phyloP scores from a whole-genome alignment of 2,329 filamentous ascomycete species.

The Ciborinia camelliae region DNA sequence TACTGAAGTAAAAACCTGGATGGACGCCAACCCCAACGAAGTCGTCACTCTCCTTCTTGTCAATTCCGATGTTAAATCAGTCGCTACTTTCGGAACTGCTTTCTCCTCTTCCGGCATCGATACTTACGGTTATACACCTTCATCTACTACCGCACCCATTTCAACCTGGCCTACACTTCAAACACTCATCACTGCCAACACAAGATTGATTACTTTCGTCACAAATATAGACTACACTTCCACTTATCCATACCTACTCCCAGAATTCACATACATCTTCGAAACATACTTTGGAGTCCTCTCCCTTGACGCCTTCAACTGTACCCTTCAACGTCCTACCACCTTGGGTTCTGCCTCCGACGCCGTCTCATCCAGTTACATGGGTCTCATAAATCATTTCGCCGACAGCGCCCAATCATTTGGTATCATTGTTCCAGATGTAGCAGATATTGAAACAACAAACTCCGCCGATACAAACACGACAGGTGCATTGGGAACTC shows the following conservation, averaged over 20 bases:
- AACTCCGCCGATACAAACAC: slow-evolving; percentile 53
- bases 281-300: slow-evolving; percentile 69
- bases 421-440: slow-evolving; percentile 58
- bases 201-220: slow-evolving; percentile 66
- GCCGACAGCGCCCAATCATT: slow-evolving; percentile 56
- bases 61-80: slow-evolving; percentile 55
- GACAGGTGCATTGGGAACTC: slow-evolving; percentile 52
- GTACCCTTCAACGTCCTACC: slow-evolving; percentile 64
- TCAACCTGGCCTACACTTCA: slow-evolving; percentile 68
- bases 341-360: slow-evolving; percentile 46
- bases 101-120: slow-evolving; percentile 53
- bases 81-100: slow-evolving; percentile 49
- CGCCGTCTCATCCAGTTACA: slow-evolving; percentile 55
- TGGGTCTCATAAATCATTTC: slow-evolving; percentile 81
- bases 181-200: slow-evolving; percentile 60
- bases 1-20: slow-evolving; percentile 55
- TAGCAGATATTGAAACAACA: slow-evolving; percentile 57
- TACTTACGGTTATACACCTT: slow-evolving; percentile 57
- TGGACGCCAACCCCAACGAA: slow-evolving; percentile 56
- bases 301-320: slow-evolving; percentile 64
- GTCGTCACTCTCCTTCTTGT: slow-evolving; percentile 62
- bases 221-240: slow-evolving; percentile 48
- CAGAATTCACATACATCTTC: slow-evolving; percentile 65
- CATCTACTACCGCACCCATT: slow-evolving; percentile 43
- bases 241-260: slow-evolving; percentile 55